Evolutionary conservation across 2,329 filamentous ascomycete genomes (phyloP).

Genomic region (Alternaria infectoria): DNA sequence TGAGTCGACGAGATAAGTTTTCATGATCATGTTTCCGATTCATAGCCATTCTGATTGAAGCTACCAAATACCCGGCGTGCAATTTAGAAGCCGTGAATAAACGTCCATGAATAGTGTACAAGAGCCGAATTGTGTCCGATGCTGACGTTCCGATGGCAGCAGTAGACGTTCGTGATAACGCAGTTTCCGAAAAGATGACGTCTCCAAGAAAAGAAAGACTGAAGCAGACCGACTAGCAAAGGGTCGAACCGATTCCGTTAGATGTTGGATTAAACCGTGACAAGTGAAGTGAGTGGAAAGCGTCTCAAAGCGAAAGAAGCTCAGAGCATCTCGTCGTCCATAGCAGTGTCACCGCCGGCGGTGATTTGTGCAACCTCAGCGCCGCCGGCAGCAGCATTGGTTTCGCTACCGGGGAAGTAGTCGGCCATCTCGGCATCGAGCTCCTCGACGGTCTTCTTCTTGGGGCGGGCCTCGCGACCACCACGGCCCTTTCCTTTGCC

Average conservation of each 20-base stretch:
- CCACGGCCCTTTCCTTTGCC: slow-evolving; percentile 56
- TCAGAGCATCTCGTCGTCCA: slow-evolving; percentile 51
- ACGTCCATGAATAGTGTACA: slow-evolving; percentile 33
- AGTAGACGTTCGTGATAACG: slow-evolving; percentile 9
- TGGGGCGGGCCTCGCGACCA: slow-evolving; percentile 61
- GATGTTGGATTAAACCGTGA: slow-evolving; percentile 15
- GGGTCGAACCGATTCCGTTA: slow-evolving; percentile 15
- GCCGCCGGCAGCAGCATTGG: slow-evolving; percentile 53
- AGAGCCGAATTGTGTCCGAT: slow-evolving; percentile 14
- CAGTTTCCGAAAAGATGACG: slow-evolving; percentile 20
- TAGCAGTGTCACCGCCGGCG: slow-evolving; percentile 45
- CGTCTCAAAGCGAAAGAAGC: background rate
- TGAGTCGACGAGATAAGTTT: background rate
- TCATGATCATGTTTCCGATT: background rate
- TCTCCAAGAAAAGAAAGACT: slow-evolving; percentile 22
- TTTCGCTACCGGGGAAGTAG: slow-evolving; percentile 72
- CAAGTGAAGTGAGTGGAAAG: slow-evolving; percentile 2
- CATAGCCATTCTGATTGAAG: slow-evolving; percentile 22
- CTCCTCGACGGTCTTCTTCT: slow-evolving; percentile 96
- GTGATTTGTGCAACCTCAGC: slow-evolving; percentile 53
- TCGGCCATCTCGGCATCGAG: slow-evolving; percentile 97
- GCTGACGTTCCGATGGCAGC: slow-evolving; percentile 12
- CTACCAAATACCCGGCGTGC: slow-evolving; percentile 23
- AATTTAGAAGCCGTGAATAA: slow-evolving; percentile 18
- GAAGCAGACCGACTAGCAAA: slow-evolving; percentile 14